Conservation (phyloP, 2,329 filamentous ascomycete species). For the Diaporthe longicolla region DNA sequence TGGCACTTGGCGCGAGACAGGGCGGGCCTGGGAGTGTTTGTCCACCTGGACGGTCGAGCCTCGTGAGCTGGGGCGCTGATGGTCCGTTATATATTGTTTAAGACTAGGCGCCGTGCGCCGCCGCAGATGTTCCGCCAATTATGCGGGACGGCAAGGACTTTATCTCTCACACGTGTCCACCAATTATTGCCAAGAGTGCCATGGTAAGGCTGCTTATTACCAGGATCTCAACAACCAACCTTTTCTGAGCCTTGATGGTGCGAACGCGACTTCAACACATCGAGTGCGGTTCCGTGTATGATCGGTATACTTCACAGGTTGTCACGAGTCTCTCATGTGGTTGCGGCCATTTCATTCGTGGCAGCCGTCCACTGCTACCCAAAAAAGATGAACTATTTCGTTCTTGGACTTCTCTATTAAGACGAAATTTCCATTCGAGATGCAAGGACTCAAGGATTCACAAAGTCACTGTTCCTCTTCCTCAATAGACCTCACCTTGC, state of each 20-base stretch:
- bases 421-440: too few species aligned
- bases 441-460: too few species aligned
- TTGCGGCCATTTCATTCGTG: background rate
- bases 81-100: conserved; percentile 34
- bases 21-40: background rate
- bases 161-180: conserved; percentile 6
- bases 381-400: too few species aligned
- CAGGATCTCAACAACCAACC: background rate
- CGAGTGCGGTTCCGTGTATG: too few species aligned
- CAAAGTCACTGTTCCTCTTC: too few species aligned
- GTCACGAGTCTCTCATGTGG: background rate
- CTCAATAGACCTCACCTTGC: too few species aligned
- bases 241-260: background rate
- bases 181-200: conserved; percentile 11
- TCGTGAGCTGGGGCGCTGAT: conserved; percentile 18
- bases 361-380: too few species aligned
- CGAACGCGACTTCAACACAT: background rate
- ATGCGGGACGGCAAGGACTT: background rate
- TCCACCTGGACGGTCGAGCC: conserved; percentile 30
- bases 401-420: too few species aligned
- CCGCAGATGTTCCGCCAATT: conserved; percentile 31
- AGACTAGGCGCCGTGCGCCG: conserved; percentile 12
- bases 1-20: conserved; percentile 30
- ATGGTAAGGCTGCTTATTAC: conserved; percentile 17
- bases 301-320: too few species aligned